phyloP scores from a whole-genome alignment of 148 eudicot genomes.

The Suaeda aralocaspica region DNA sequence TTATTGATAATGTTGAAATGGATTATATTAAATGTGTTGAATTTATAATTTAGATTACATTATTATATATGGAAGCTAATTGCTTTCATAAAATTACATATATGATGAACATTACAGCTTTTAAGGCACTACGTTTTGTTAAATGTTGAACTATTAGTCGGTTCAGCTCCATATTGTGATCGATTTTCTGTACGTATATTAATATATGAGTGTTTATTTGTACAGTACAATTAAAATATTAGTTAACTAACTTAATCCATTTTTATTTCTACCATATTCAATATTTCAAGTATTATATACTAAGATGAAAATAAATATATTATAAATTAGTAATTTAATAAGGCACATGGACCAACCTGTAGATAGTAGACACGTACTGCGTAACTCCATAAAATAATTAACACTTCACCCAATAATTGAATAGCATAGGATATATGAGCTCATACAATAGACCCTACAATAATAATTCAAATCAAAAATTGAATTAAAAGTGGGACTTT shows the following conservation, averaged over 20 bases:
- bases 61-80: too few species aligned
- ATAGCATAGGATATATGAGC: conserved; percentile 24
- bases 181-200: too few species aligned
- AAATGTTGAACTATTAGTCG: too few species aligned
- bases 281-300: not conserved
- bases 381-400: conserved; percentile 10
- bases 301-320: not conserved
- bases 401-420: conserved; percentile 24
- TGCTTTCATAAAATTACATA: too few species aligned
- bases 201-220: too few species aligned
- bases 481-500: conserved; percentile 1
- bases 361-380: conserved; percentile 18
- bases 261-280: not conserved
- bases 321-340: too few species aligned
- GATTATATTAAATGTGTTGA: too few species aligned
- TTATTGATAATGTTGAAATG: too few species aligned
- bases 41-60: too few species aligned
- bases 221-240: not conserved
- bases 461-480: conserved; percentile 26
- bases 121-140: too few species aligned
- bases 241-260: not conserved
- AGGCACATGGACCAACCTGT: conserved; percentile 33
- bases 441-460: conserved; percentile 2
- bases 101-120: too few species aligned
- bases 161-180: too few species aligned